These are phyloP conservation scores for Populus hybrid DNA, from an alignment of 441 rosid species.

Conservation along the genomic window DNA sequence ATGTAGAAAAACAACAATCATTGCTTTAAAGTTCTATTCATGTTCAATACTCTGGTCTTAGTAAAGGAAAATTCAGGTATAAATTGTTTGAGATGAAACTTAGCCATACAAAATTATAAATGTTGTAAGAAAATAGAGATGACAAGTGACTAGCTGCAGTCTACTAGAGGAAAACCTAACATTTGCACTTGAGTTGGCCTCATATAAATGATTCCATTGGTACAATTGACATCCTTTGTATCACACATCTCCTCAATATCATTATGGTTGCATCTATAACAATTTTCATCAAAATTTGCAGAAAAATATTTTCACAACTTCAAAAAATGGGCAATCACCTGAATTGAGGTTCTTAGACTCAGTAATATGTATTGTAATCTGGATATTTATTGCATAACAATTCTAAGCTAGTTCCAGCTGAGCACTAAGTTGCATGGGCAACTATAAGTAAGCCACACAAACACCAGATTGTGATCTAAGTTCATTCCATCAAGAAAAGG, in stretches of 20 bases:
- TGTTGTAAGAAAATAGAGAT: not conserved
- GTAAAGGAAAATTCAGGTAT: conserved; percentile 3
- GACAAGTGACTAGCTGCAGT: conserved; percentile 10
- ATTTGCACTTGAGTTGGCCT: conserved; percentile 7
- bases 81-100: conserved; percentile 5
- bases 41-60: not conserved
- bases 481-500: conserved; percentile 3
- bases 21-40: conserved; percentile 2
- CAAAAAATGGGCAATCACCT: not conserved
- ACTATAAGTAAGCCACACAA: not conserved
- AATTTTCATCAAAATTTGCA: conserved; percentile 8
- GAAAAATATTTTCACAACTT: not conserved
- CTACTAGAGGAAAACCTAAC: not conserved
- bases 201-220: not conserved
- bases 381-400: not conserved
- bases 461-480: conserved; percentile 9
- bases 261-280: not conserved
- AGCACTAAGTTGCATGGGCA: conserved; percentile 2
- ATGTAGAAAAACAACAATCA: not conserved
- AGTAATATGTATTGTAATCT: not conserved
- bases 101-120: not conserved
- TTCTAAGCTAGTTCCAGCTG: not conserved
- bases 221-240: not conserved
- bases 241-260: not conserved
- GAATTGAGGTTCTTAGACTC: conserved; percentile 6